Conservation (phyloP, 805 yeast genomes). For the Martiniozyma abietophila region DNA sequence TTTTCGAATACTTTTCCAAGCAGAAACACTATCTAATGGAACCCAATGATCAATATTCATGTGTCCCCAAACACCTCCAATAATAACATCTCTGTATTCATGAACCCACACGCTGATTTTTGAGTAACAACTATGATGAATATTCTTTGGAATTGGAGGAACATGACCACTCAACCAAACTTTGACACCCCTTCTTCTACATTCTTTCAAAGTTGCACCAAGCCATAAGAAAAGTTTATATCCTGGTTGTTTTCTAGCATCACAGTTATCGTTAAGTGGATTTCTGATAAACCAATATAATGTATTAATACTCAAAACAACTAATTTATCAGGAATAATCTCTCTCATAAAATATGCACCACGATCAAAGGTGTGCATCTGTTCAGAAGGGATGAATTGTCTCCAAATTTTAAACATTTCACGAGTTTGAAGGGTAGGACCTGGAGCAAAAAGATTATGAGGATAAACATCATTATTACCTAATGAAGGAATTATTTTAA, state of each 20-base stretch:
- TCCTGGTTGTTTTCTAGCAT: slow-evolving; percentile 66
- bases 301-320: slow-evolving; percentile 72
- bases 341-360: slow-evolving; percentile 71
- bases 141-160: slow-evolving; percentile 75
- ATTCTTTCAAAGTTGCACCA: slow-evolving; percentile 62
- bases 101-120: slow-evolving; percentile 75
- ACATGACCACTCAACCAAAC: slow-evolving; percentile 88
- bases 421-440: slow-evolving; percentile 82
- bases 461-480: slow-evolving; percentile 90
- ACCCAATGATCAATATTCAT: slow-evolving; percentile 85
- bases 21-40: slow-evolving; percentile 62
- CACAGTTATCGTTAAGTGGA: slow-evolving; percentile 78
- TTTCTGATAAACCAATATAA: slow-evolving; percentile 66
- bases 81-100: slow-evolving; percentile 73
- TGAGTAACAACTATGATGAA: slow-evolving; percentile 61
- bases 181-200: slow-evolving; percentile 66
- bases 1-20: slow-evolving; percentile 43
- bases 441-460: slow-evolving; percentile 75
- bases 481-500: slow-evolving; percentile 54
- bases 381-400: slow-evolving; percentile 65
- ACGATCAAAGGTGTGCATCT: slow-evolving; percentile 61
- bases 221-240: slow-evolving; percentile 70
- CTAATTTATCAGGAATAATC: slow-evolving; percentile 71
- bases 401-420: slow-evolving; percentile 70
- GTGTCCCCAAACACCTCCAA: slow-evolving; percentile 82